Base-by-base conservation (phyloP, 2,329 filamentous ascomycete genomes). In the Davidsoniella eucalypti region DNA sequence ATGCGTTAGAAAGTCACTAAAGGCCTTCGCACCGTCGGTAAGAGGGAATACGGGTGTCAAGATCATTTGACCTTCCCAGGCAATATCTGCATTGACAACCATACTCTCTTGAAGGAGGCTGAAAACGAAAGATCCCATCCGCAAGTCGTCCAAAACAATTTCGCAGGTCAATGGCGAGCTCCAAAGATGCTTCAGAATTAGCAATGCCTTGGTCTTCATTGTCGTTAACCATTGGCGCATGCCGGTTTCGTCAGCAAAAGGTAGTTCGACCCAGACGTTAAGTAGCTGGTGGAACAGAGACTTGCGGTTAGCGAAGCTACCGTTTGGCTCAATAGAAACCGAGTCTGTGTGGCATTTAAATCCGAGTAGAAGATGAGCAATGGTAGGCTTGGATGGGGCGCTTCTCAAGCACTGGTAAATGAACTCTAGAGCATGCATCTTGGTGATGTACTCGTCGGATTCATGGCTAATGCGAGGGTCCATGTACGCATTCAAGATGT, bases 291-390 rank as follows among this genome's bases (percentile, higher is more conserved):
- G 90, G 60, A 98, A 87, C 12, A 98, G 68, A 0, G 92, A 90
- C 17, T 73, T 74, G 12, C 78, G 75, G 14, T 75, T 70, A 10
- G 80, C 75, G 63, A 94, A 93, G 2, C 83, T 65, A 44, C 87
- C 76, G 25, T 79, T 75, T 1, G 78, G 67, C 47, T 82, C 73
- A 29, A 92, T 68, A 21, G 78, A 78, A 2, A 96, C 69, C 8
- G 74, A 73, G 55, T 79, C 80, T 36, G 82, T 76, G 41, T 79
- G 76, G 58, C 87, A 93, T 51, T 75, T 75, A 62, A 98, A 95
- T 0, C 92, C 92, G 4, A 98, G 76, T 2, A 98, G 69, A 43
- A 94, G 72, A 63, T 98, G 93, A 0, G 90, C 92, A 56, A 98
- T 81, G 2, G 83, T 93, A 4, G 92, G 88, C 57, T 80, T 77